phyloP scores from a whole-genome alignment of 2,329 filamentous ascomycete species.

The Botrytis cinerea region DNA sequence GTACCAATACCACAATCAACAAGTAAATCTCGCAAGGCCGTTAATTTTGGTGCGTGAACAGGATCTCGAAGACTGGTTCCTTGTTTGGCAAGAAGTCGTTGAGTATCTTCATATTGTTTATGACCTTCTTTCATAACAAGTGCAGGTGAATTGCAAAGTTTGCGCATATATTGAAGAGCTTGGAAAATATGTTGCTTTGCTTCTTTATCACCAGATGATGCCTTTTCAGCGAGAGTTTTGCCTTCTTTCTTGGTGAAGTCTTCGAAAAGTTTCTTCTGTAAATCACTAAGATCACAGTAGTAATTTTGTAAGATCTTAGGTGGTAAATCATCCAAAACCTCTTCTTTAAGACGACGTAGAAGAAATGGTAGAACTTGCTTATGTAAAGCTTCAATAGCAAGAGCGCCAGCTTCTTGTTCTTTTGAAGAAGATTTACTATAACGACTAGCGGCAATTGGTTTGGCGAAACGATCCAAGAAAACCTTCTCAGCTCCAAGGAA shows the following conservation, averaged over 20 bases:
- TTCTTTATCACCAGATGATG: slow-evolving; percentile 82
- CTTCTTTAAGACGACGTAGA: slow-evolving; percentile 92
- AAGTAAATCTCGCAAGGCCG: slow-evolving; percentile 85
- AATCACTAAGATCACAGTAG: slow-evolving; percentile 94
- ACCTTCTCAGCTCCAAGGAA: slow-evolving; percentile 95
- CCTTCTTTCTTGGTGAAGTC: slow-evolving; percentile 94
- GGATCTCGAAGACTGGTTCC: slow-evolving; percentile 83
- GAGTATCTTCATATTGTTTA: slow-evolving; percentile 85
- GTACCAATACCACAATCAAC: slow-evolving; percentile 97
- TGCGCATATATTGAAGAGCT: slow-evolving; percentile 98
- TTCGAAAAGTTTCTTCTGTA: slow-evolving; percentile 93
- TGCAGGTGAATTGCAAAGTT: slow-evolving; percentile 95
- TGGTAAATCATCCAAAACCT: slow-evolving; percentile 92
- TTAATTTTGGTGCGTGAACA: slow-evolving; percentile 87
- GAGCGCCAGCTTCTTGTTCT: slow-evolving; percentile 92
- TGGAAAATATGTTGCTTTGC: slow-evolving; percentile 99
- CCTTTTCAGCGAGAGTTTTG: slow-evolving; percentile 82
- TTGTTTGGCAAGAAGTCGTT: slow-evolving; percentile 74
- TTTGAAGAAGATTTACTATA: slow-evolving; percentile 98
- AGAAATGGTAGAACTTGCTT: slow-evolving; percentile 98
- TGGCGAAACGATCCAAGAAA: slow-evolving; percentile 89
- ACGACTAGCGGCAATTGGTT: slow-evolving; percentile 86
- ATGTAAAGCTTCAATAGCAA: slow-evolving; percentile 96
- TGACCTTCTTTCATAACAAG: slow-evolving; percentile 94
- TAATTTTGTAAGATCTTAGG: slow-evolving; percentile 99